Evolutionary conservation across 495 filamentous ascomycete genomes (phyloP).

Genomic region (Acidiella bohemica): DNA sequence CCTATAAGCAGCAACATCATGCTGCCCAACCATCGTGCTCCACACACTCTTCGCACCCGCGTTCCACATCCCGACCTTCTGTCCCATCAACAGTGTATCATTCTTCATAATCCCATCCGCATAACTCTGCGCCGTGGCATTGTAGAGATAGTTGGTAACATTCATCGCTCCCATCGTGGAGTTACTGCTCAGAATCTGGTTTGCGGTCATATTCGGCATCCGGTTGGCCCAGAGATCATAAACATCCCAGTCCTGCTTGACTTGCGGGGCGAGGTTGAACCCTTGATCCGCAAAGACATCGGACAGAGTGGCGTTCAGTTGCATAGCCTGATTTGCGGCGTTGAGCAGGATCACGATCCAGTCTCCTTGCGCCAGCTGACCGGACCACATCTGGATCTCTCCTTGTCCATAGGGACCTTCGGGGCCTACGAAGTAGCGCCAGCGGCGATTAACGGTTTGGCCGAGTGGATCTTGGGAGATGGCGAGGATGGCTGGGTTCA

Average conservation of each 20-base stretch:
- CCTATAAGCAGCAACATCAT: conserved; percentile 1
- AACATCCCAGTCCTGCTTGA: background rate
- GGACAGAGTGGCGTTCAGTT: conserved; percentile 38
- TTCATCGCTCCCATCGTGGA: background rate
- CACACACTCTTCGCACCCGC: background rate
- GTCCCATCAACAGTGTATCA: conserved; percentile 8
- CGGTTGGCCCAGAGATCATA: background rate
- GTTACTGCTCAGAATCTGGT: background rate
- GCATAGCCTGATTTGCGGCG: conserved; percentile 27
- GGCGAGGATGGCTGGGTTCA: conserved; percentile 38
- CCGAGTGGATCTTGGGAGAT: conserved; percentile 43
- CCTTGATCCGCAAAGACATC: conserved; percentile 39
- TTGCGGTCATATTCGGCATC: conserved; percentile 4
- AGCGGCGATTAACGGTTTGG: conserved; percentile 25
- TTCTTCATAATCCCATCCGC: conserved; percentile 6
- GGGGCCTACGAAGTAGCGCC: conserved; percentile 15
- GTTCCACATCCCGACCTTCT: conserved; percentile 1
- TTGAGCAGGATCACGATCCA: conserved; percentile 38
- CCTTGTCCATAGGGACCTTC: conserved; percentile 18
- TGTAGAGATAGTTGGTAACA: conserved; percentile 5
- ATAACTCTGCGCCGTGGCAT: conserved; percentile 8
- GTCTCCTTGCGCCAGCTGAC: conserved; percentile 34
- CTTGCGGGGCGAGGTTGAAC: background rate
- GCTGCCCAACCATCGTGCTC: background rate
- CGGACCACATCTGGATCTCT: conserved; percentile 38